phyloP scores from a whole-genome alignment of 495 filamentous ascomycete genomes.

The Lentithecium fluviatile region DNA sequence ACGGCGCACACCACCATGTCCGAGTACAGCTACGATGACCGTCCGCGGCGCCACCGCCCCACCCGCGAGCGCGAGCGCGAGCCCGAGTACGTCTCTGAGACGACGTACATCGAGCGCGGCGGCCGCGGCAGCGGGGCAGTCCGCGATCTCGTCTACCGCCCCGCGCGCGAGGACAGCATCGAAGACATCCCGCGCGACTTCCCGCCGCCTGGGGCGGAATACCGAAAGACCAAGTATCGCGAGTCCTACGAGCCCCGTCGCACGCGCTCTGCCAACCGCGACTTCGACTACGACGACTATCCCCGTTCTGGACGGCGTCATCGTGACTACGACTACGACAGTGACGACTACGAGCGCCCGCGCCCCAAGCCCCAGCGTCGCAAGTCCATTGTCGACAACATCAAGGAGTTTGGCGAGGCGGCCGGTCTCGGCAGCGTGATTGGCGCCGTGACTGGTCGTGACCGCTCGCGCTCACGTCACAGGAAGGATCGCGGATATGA shows the following conservation, averaged over 20 bases:
- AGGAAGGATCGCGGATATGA: conserved; percentile 39
- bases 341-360: conserved; percentile 37
- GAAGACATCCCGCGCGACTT: conserved; percentile 48
- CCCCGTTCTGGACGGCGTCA: conserved; percentile 29
- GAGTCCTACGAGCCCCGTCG: conserved; percentile 40
- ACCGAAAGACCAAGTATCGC: conserved; percentile 35
- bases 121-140: conserved; percentile 36
- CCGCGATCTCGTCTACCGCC: conserved; percentile 45
- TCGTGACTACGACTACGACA: conserved; percentile 37
- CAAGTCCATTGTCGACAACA: conserved; percentile 42
- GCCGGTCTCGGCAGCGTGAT: conserved; percentile 45
- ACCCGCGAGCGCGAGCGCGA: conserved; percentile 42
- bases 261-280: conserved; percentile 36
- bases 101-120: conserved; percentile 47
- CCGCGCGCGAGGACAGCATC: conserved; percentile 44
- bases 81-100: conserved; percentile 46
- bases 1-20: conserved; percentile 27
- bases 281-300: conserved; percentile 40
- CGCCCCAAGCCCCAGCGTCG: conserved; percentile 39
- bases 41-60: conserved; percentile 18
- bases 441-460: conserved; percentile 43
- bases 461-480: conserved; percentile 46
- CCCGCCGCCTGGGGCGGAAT: conserved; percentile 43
- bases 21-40: conserved; percentile 40
- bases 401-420: conserved; percentile 40